Percentiles rank a stretch among this genome's conserved stretches.
phyloP scores from a whole-genome alignment of 1,284 basidiomycete genomes.

The Trichosporon inkin region DNA sequence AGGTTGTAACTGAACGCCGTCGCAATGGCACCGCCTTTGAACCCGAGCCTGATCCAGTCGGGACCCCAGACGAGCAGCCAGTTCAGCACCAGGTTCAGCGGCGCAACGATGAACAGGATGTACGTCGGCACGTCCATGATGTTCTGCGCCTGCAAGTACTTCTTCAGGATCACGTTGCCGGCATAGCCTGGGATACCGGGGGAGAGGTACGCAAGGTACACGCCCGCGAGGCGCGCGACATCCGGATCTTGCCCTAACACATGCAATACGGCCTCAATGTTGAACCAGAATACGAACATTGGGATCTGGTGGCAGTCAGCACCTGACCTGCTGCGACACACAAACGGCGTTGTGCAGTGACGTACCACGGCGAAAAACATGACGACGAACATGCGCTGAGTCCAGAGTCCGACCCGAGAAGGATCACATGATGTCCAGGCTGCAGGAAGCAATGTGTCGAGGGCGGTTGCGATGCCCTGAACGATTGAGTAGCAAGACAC shows the following conservation, averaged over 20 bases:
- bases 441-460: constrained; percentile 84
- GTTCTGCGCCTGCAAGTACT: constrained; percentile 83
- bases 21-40: constrained; percentile 87
- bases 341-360: constrained; percentile 1
- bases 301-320: constrained; percentile 32
- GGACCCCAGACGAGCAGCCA: constrained; percentile 87
- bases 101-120: constrained; percentile 77
- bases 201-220: constrained; percentile 72
- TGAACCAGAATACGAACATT: constrained; percentile 61
- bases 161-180: constrained; percentile 36
- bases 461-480: constrained; percentile 76
- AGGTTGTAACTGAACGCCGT: constrained; percentile 85
- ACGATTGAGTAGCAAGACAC: constrained; percentile 66
- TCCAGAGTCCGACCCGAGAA: constrained; percentile 80
- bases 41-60: constrained; percentile 70
- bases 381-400: constrained; percentile 75
- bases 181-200: constrained; percentile 81
- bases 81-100: constrained; percentile 78
- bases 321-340: constrained; percentile 45
- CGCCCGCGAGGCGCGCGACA: constrained; percentile 70
- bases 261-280: constrained; percentile 72
- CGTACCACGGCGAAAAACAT: constrained; percentile 55
- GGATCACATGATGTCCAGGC: constrained; percentile 85
- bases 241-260: constrained; percentile 74
- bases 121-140: constrained; percentile 82